Percentiles rank a stretch among this genome's conserved stretches.
These are phyloP conservation scores for Gamsiella multidivaricata DNA, from an alignment of 192 early-diverging fungal genomes.

Conservation along the genomic window DNA sequence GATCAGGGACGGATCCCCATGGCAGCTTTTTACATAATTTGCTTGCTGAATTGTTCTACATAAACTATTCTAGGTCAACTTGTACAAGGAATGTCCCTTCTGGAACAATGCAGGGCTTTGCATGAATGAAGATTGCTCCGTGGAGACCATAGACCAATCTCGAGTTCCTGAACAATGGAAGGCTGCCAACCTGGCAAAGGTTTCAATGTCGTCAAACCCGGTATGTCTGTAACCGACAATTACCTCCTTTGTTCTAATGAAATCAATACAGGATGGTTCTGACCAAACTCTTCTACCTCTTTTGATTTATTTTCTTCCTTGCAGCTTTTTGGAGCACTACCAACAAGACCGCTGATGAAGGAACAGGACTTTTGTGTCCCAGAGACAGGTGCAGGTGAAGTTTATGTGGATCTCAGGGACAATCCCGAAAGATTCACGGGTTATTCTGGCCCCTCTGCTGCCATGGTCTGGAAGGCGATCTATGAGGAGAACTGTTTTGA, in stretches of 20 bases:
- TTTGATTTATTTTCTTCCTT: background rate
- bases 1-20: no score
- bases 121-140: slow-evolving; percentile 74
- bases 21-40: background rate
- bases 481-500: slow-evolving; percentile 99
- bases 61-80: slow-evolving; percentile 69
- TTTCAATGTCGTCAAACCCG: slow-evolving; percentile 29
- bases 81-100: slow-evolving; percentile 81
- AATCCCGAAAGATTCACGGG: slow-evolving; percentile 99
- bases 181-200: slow-evolving; percentile 20
- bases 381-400: slow-evolving; percentile 63
- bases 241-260: slow-evolving; percentile 20
- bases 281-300: no score
- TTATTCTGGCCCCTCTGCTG: slow-evolving; percentile 89
- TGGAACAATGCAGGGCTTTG: slow-evolving; percentile 75
- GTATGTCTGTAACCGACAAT: slow-evolving; percentile 37
- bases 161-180: slow-evolving; percentile 39
- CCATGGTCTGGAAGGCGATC: slow-evolving; percentile 94
- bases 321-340: slow-evolving; percentile 54
- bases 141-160: slow-evolving; percentile 72
- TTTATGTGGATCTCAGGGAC: slow-evolving; percentile 88
- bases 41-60: no score
- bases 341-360: slow-evolving; percentile 58
- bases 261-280: background rate
- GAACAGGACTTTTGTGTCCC: slow-evolving; percentile 85